Evolutionary conservation across 2,329 filamentous ascomycete species (phyloP).

Genomic region (Colletotrichum sp.): DNA sequence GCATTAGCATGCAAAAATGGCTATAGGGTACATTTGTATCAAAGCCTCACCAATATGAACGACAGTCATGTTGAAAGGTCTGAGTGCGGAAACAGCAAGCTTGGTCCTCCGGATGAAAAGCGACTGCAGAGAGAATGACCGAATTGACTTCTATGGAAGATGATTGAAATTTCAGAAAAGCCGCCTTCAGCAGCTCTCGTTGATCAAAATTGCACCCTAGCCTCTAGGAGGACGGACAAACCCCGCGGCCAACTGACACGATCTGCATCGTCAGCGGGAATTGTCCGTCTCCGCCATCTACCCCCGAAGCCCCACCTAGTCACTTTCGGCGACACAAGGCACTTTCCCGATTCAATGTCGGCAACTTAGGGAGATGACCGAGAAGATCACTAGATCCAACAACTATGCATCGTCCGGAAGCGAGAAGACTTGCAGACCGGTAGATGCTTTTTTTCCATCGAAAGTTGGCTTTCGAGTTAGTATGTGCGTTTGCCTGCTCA

Average conservation of each 20-base stretch:
- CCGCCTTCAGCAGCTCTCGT: accelerated
- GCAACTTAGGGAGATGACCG: not conserved
- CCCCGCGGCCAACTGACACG: not conserved
- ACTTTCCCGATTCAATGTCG: not conserved
- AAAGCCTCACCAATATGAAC: conserved; percentile 42
- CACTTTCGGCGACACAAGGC: accelerated
- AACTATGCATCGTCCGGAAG: accelerated
- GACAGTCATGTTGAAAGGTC: conserved; percentile 32
- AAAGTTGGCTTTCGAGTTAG: accelerated
- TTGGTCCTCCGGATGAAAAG: accelerated
- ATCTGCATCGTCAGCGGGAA: not conserved
- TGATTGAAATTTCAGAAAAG: not conserved
- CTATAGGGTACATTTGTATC: no score
- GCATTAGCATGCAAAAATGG: not conserved
- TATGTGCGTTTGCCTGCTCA: accelerated
- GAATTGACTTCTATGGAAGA: accelerated
- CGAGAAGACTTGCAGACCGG: not conserved
- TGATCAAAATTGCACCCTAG: accelerated
- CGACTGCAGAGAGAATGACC: not conserved
- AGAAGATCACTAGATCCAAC: accelerated
- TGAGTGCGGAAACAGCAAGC: accelerated
- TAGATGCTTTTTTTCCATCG: not conserved
- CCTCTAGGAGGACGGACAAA: not conserved
- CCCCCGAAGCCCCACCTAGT: not conserved
- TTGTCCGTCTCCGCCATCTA: not conserved